Percentiles rank a stretch among this genome's conserved stretches.
Conservation (phyloP, 805 yeast genomes). For the Starmerella powellii region DNA sequence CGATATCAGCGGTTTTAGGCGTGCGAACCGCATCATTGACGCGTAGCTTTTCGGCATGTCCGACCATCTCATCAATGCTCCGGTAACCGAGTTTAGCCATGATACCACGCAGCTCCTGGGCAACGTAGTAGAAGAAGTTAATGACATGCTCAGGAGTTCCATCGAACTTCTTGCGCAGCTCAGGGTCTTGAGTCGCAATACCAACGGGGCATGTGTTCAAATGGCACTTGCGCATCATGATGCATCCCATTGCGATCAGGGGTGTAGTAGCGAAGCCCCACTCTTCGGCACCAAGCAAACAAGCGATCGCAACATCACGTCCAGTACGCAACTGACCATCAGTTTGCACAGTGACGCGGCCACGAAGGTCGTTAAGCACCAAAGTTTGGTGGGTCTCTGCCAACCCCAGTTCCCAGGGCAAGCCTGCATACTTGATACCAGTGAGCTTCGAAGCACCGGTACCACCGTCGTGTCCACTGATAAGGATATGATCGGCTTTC, state of each 20-base stretch:
- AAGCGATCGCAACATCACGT: conserved; percentile 91
- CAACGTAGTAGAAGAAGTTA: conserved; percentile 89
- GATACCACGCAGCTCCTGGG: conserved; percentile 79
- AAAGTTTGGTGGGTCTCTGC: conserved; percentile 97
- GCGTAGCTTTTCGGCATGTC: conserved; percentile 80
- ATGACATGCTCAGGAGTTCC: conserved; percentile 98
- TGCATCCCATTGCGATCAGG: conserved; percentile 92
- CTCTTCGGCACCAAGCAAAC: conserved; percentile 94
- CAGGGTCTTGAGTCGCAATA: conserved; percentile 97
- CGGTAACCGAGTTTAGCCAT: conserved; percentile 96
- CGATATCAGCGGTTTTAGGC: conserved; percentile 83
- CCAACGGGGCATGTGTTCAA: conserved; percentile 94
- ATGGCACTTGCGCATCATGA: conserved; percentile 92
- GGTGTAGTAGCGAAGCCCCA: conserved; percentile 98
- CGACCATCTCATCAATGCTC: conserved; percentile 95
- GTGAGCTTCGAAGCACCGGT: conserved; percentile 99
- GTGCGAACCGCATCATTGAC: conserved; percentile 77
- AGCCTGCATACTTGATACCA: conserved; percentile 91
- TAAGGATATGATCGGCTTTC: conserved; percentile 89
- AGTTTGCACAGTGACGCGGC: conserved; percentile 91
- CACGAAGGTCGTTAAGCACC: conserved; percentile 89
- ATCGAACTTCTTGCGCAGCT: conserved; percentile 74
- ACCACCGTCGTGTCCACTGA: conserved; percentile 99
- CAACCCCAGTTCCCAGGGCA: conserved; percentile 97
- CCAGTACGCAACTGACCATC: conserved; percentile 98